Evolutionary conservation across 2,329 filamentous ascomycete species (phyloP).

Genomic region (Trichoderma brevicompactum): DNA sequence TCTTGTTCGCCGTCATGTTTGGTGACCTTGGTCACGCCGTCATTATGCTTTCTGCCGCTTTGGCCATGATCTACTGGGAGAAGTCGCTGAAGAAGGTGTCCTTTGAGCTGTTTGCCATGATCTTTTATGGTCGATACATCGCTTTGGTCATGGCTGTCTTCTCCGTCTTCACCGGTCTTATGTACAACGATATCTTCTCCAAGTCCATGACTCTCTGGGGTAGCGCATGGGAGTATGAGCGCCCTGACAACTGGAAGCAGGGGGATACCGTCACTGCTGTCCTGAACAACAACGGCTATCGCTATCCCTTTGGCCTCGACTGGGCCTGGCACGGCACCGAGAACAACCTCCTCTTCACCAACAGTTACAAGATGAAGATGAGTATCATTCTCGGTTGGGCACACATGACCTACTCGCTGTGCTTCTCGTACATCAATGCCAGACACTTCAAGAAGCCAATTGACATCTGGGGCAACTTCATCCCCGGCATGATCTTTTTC

Average conservation of each 20-base stretch:
- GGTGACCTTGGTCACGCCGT: constrained; percentile 93
- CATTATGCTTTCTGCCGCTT: constrained; percentile 82
- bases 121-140: constrained; percentile 98
- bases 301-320: constrained; percentile 94
- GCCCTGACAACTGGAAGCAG: constrained; percentile 68
- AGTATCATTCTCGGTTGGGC: constrained; percentile 96
- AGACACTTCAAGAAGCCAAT: constrained; percentile 93
- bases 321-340: constrained; percentile 97
- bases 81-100: constrained; percentile 87
- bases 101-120: constrained; percentile 97
- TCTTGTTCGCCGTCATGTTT: constrained; percentile 99
- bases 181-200: constrained; percentile 98
- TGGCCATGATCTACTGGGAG: constrained; percentile 97
- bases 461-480: constrained; percentile 96
- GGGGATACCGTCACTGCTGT: constrained; percentile 67
- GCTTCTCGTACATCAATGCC: constrained; percentile 90
- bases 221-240: constrained; percentile 83
- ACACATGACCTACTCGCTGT: constrained; percentile 98
- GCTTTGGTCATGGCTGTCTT: constrained; percentile 98
- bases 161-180: constrained; percentile 93
- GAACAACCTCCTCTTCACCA: constrained; percentile 92
- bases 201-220: constrained; percentile 86
- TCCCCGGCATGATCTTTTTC: constrained; percentile 99
- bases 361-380: constrained; percentile 99
- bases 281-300: constrained; percentile 71